Conservation (phyloP, 306 rosid species). For the Crotalaria pallida region DNA sequence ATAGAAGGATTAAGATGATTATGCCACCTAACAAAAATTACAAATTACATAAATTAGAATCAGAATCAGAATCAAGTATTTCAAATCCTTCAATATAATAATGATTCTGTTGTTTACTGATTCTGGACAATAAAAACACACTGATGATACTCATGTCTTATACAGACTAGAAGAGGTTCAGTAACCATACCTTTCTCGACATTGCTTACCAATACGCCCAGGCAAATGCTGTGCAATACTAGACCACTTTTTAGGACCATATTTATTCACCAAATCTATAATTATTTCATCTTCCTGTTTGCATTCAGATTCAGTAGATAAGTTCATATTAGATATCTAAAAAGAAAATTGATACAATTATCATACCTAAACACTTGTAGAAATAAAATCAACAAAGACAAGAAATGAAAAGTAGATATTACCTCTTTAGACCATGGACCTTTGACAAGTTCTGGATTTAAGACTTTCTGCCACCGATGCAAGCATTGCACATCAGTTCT, state of each 20-base stretch:
- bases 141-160: background rate
- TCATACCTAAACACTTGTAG: background rate
- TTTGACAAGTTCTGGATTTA: constrained; percentile 93
- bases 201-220: constrained; percentile 99
- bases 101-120: background rate
- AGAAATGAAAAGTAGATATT: constrained; percentile 13
- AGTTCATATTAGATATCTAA: constrained; percentile 12
- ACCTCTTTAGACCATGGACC: constrained; percentile 99
- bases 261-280: constrained; percentile 63
- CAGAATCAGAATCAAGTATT: background rate
- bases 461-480: constrained; percentile 99
- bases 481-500: constrained; percentile 98
- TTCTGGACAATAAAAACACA: constrained; percentile 12
- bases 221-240: constrained; percentile 85
- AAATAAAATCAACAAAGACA: constrained; percentile 9
- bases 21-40: constrained; percentile 72
- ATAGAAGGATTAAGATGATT: constrained; percentile 96
- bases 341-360: background rate
- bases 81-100: background rate
- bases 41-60: constrained; percentile 12
- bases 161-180: constrained; percentile 1
- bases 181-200: constrained; percentile 88
- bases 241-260: constrained; percentile 97
- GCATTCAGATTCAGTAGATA: constrained; percentile 21
- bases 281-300: constrained; percentile 87